Conservation (phyloP, 2,329 filamentous ascomycete species). For the Plectosphaerella cucumerina region DNA sequence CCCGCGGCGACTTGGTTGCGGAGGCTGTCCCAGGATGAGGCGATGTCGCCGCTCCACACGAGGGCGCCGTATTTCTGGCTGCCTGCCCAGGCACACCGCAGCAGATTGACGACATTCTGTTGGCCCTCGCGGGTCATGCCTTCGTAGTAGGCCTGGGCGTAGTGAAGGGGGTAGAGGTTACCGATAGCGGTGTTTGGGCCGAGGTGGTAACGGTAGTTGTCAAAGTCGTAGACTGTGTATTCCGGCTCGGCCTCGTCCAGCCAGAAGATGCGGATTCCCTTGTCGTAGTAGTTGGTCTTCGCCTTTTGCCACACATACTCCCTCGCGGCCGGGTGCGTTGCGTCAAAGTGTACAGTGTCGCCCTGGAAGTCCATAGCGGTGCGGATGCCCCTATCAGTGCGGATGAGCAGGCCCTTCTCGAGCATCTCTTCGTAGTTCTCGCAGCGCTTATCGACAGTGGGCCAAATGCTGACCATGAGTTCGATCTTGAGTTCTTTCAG, state of each 20-base stretch:
- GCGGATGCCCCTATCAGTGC: slow-evolving; percentile 54
- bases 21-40: slow-evolving; percentile 57
- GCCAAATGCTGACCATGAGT: slow-evolving; percentile 68
- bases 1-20: slow-evolving; percentile 59
- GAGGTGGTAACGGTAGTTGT: slow-evolving; percentile 57
- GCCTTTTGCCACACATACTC: slow-evolving; percentile 55
- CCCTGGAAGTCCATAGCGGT: slow-evolving; percentile 56
- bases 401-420: slow-evolving; percentile 51
- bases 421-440: slow-evolving; percentile 25
- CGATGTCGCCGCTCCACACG: slow-evolving; percentile 66
- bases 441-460: slow-evolving; percentile 38
- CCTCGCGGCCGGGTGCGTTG: slow-evolving; percentile 57
- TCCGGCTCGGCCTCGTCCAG: slow-evolving; percentile 67
- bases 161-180: slow-evolving; percentile 56
- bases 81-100: slow-evolving; percentile 45
- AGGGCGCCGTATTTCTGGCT: slow-evolving; percentile 62
- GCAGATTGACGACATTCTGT: slow-evolving; percentile 51
- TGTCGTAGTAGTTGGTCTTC: slow-evolving; percentile 56
- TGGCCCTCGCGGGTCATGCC: slow-evolving; percentile 50
- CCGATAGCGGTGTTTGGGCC: slow-evolving; percentile 38
- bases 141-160: slow-evolving; percentile 56
- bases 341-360: slow-evolving; percentile 57
- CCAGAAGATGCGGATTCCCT: slow-evolving; percentile 63
- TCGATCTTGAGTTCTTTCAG: slow-evolving; percentile 55
- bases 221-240: slow-evolving; percentile 61